These are phyloP conservation scores for Cerrena zonata DNA, from an alignment of 1,284 basidiomycete genomes.

Conservation along the genomic window DNA sequence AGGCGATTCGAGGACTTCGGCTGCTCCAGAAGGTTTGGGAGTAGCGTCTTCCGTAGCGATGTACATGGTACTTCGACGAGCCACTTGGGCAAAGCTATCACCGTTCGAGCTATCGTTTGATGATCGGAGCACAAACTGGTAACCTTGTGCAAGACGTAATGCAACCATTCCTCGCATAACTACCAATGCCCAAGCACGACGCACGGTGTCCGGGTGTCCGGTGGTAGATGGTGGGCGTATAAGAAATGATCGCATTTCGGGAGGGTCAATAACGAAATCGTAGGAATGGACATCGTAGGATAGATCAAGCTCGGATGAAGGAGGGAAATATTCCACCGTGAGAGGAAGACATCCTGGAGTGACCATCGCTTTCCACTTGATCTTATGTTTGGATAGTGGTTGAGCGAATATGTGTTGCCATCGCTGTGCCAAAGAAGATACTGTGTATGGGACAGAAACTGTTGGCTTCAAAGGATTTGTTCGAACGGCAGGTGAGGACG, in stretches of 20 bases:
- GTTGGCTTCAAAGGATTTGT: conserved; percentile 65
- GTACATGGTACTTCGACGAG: conserved; percentile 51
- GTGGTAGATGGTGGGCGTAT: conserved; percentile 54
- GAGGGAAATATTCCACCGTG: conserved; percentile 86
- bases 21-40: conserved; percentile 61
- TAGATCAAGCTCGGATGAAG: conserved; percentile 66
- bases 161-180: conserved; percentile 94
- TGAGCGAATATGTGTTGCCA: conserved; percentile 88
- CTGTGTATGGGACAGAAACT: conserved; percentile 49
- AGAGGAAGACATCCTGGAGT: conserved; percentile 85
- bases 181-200: conserved; percentile 70
- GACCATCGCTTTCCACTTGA: conserved; percentile 88
- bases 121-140: conserved; percentile 79
- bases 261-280: conserved; percentile 72
- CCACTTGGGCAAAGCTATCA: conserved; percentile 11
- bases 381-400: conserved; percentile 74
- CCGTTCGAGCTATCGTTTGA: conserved; percentile 9
- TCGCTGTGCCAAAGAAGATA: conserved; percentile 68
- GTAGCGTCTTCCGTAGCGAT: conserved; percentile 46
- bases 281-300: conserved; percentile 80
- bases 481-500: conserved; percentile 42
- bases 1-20: conserved; percentile 64
- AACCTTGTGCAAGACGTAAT: conserved; percentile 89
- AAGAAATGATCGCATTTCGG: conserved; percentile 76
- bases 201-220: conserved; percentile 49